Evolutionary conservation across 371 early-diverging fungal genomes (phyloP).

Genomic region (Fennellomyces sp.): DNA sequence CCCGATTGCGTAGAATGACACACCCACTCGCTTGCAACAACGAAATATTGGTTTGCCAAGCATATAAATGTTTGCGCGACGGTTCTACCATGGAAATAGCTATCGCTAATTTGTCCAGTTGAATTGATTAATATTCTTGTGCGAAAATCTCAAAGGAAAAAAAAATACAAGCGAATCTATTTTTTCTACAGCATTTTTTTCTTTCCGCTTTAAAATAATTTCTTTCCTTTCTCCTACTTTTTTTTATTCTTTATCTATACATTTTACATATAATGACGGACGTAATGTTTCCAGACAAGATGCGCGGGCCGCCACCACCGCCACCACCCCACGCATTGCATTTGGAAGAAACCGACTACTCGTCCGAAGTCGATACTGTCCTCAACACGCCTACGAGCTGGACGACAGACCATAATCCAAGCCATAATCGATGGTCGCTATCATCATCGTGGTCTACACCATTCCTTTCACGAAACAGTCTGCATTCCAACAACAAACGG

Average conservation of each 20-base stretch:
- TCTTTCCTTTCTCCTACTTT: not conserved
- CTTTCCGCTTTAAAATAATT: not conserved
- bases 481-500: conserved; percentile 1
- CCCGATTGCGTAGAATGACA: not conserved
- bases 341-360: not conserved
- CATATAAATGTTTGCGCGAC: no score
- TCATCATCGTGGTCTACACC: conserved; percentile 6
- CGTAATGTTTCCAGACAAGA: not conserved
- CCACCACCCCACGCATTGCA: not conserved
- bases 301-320: conserved; percentile 1
- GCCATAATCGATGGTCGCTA: conserved; percentile 6
- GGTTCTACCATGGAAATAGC: no score
- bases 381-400: conserved; percentile 11
- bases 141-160: no score
- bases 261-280: not conserved
- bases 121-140: no score
- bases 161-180: not conserved
- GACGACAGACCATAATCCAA: not conserved
- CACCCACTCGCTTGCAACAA: no score
- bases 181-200: not conserved
- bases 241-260: not conserved
- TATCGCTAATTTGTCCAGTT: no score
- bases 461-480: conserved; percentile 3
- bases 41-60: no score
- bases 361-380: conserved; percentile 5